Percentiles rank a stretch among this genome's conserved stretches.
These are phyloP conservation scores for Mycotypha africana DNA, from an alignment of 371 early-diverging fungal species.

Conservation along the genomic window DNA sequence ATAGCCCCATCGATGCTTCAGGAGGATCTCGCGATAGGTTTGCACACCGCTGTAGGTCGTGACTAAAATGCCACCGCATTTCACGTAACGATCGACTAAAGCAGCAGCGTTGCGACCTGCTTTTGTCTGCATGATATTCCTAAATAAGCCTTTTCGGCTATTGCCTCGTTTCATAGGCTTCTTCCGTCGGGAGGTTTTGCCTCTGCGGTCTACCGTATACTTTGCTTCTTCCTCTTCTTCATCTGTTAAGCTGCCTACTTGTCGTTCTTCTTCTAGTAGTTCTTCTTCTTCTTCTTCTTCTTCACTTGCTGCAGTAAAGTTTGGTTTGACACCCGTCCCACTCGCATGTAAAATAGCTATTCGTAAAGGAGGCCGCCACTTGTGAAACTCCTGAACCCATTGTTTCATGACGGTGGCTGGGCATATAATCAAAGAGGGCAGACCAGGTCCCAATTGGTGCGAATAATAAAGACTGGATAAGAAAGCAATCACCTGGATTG, in stretches of 20 bases:
- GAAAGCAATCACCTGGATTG: slow-evolving; percentile 89
- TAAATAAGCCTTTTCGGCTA: slow-evolving; percentile 3
- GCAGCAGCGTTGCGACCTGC: slow-evolving; percentile 32
- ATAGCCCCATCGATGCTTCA: slow-evolving; percentile 81
- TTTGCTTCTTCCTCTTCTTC: slow-evolving; percentile 38
- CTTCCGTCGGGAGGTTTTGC: slow-evolving; percentile 15
- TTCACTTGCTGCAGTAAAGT: slow-evolving; percentile 23
- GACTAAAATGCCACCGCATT: slow-evolving; percentile 73
- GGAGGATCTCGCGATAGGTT: slow-evolving; percentile 57
- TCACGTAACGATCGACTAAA: slow-evolving; percentile 26
- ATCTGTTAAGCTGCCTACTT: neutral
- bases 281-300: neutral
- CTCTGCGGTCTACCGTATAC: slow-evolving; percentile 27
- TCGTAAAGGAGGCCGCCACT: slow-evolving; percentile 94
- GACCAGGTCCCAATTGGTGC: slow-evolving; percentile 35
- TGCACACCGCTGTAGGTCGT: slow-evolving; percentile 87
- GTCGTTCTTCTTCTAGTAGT: neutral
- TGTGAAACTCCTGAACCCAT: slow-evolving; percentile 95
- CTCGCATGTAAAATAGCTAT: slow-evolving; percentile 85
- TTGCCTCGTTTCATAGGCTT: slow-evolving; percentile 17
- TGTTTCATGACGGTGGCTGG: slow-evolving; percentile 96
- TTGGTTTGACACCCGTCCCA: slow-evolving; percentile 62
- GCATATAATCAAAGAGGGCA: slow-evolving; percentile 79
- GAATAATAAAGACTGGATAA: slow-evolving; percentile 68
- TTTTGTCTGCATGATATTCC: slow-evolving; percentile 27